A percentile compares a stretch with the other conserved stretches of the same genome.
These are phyloP conservation scores for Leishmania martiniquensis DNA, from an alignment of 208 protist genomes.

Conservation along the genomic window DNA sequence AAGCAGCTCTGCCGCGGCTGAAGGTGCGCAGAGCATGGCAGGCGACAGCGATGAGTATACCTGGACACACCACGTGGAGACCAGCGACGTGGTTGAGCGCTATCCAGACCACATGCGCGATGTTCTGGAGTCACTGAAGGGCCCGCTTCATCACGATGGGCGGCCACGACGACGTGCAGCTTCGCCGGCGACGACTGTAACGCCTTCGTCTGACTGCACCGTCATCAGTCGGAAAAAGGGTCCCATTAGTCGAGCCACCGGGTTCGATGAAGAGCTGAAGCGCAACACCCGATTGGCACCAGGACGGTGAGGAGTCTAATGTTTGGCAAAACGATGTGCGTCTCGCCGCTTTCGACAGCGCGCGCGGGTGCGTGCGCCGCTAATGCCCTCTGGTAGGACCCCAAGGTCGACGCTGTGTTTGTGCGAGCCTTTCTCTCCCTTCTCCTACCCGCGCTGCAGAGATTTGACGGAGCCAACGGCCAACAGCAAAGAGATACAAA, in stretches of 20 bases:
- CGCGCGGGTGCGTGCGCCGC: background rate
- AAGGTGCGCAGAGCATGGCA: background rate
- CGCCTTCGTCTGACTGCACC: constrained; percentile 18
- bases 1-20: background rate
- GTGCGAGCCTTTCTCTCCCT: background rate
- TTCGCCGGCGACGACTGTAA: background rate
- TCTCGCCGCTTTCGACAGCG: background rate
- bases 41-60: constrained; percentile 32
- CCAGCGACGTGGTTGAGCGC: constrained; percentile 70
- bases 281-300: constrained; percentile 53
- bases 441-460: background rate
- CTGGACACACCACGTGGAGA: constrained; percentile 79
- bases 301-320: constrained; percentile 33
- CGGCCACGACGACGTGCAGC: background rate
- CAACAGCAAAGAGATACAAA: background rate
- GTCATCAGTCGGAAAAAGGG: constrained; percentile 87
- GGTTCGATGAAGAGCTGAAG: constrained; percentile 54
- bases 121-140: constrained; percentile 65
- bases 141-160: constrained; percentile 18
- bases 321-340: background rate
- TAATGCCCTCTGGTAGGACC: background rate
- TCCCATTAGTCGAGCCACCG: constrained; percentile 70
- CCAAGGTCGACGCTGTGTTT: background rate
- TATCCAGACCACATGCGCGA: constrained; percentile 84
- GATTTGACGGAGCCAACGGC: background rate